phyloP scores from a whole-genome alignment of 176 grass and related monocot species.

The Rhynchospora breviuscula region DNA sequence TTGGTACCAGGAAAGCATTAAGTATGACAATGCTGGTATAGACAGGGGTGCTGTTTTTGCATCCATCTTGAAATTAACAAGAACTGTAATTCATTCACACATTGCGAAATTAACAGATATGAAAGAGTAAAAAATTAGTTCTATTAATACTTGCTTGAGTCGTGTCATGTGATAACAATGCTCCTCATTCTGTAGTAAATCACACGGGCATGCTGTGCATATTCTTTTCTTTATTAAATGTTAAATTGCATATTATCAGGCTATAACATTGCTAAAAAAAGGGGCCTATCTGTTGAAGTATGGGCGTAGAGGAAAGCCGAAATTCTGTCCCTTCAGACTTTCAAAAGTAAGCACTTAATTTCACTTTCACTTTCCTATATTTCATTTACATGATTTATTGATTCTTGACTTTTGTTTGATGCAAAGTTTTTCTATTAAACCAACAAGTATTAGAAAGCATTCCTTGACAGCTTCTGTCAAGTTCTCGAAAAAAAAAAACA shows the following conservation, averaged over 20 bases:
- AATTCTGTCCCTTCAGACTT: constrained; percentile 76
- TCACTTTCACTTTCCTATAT: neutral
- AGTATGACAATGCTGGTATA: neutral
- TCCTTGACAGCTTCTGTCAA: no score
- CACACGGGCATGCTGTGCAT: neutral
- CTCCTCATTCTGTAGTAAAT: neutral
- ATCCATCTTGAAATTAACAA: neutral
- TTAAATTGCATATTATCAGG: constrained; percentile 25
- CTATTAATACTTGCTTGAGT: neutral
- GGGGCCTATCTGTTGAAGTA: constrained; percentile 73
- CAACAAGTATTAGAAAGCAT: no score
- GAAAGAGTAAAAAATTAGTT: neutral
- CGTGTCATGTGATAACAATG: neutral
- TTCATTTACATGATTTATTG: neutral
- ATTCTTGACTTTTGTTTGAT: neutral
- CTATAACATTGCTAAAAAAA: constrained; percentile 70
- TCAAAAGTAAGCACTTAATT: constrained; percentile 42
- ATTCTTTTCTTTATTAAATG: neutral
- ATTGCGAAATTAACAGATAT: neutral
- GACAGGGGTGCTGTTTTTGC: neutral
- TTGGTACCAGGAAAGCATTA: neutral
- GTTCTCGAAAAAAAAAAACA: no score
- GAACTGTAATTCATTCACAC: neutral
- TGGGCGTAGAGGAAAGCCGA: constrained; percentile 69
- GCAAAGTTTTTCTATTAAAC: neutral